Percentiles rank a stretch among this genome's conserved stretches.
Conservation (phyloP, 1,284 basidiomycete species). For the Cryptococcus hybrid region DNA sequence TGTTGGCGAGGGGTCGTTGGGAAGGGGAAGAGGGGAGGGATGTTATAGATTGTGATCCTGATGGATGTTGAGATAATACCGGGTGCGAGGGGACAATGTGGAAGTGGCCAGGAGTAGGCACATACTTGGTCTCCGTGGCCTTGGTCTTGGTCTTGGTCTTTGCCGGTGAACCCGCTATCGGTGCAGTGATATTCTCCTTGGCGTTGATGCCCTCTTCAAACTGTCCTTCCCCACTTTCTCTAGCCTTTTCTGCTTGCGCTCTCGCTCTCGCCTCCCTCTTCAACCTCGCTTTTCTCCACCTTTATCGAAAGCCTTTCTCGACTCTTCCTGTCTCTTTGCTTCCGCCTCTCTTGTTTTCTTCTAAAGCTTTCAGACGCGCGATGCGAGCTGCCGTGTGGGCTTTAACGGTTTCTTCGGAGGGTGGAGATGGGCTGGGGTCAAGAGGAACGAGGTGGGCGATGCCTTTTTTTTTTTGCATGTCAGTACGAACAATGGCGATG, state of each 20-base stretch:
- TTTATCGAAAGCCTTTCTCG: constrained; percentile 52
- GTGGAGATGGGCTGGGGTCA: constrained; percentile 60
- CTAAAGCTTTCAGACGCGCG: constrained; percentile 39
- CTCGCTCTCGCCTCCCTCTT: constrained; percentile 64
- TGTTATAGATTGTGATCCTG: constrained; percentile 13
- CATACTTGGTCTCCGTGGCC: not conserved
- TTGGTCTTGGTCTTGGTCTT: not conserved
- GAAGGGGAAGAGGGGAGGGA: constrained; percentile 30
- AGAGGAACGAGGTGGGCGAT: constrained; percentile 78
- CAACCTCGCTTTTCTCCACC: constrained; percentile 55
- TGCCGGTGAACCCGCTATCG: not conserved
- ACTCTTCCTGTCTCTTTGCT: constrained; percentile 14
- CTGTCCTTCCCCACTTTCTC: constrained; percentile 39
- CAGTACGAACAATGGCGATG: not conserved
- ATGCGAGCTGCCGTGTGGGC: constrained; percentile 35
- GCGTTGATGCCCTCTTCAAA: constrained; percentile 35
- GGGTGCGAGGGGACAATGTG: constrained; percentile 26
- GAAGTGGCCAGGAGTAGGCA: constrained; percentile 19
- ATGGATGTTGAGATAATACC: constrained; percentile 6
- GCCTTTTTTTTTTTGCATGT: constrained; percentile 53
- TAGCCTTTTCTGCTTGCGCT: constrained; percentile 54
- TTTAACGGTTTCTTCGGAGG: constrained; percentile 57
- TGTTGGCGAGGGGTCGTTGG: constrained; percentile 24
- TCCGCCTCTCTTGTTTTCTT: constrained; percentile 53
- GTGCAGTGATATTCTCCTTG: not conserved